These are phyloP conservation scores for Cladosporium sp. DNA, from an alignment of 2,329 filamentous ascomycete genomes.

Conservation along the genomic window DNA sequence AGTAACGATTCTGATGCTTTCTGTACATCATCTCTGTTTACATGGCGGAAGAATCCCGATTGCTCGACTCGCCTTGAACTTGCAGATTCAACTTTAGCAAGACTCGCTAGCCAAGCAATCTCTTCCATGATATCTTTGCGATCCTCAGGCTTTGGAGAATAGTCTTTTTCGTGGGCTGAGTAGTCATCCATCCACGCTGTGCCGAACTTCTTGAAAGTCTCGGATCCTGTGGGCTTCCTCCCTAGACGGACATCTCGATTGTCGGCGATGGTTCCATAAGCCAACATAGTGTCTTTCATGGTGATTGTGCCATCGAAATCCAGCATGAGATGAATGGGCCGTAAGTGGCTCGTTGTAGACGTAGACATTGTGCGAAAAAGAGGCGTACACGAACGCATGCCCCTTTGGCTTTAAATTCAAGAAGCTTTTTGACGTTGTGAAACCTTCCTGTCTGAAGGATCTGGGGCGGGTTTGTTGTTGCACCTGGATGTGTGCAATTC, in stretches of 20 bases:
- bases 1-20: slow-evolving; percentile 27
- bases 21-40: slow-evolving; percentile 30
- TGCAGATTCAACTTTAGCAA: slow-evolving; percentile 35
- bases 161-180: slow-evolving; percentile 27
- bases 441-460: too few species aligned
- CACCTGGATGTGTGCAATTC: too few species aligned
- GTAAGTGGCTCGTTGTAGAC: not conserved
- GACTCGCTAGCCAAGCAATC: slow-evolving; percentile 32
- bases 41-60: slow-evolving; percentile 36
- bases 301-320: slow-evolving; percentile 48
- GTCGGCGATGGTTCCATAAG: slow-evolving; percentile 36
- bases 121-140: slow-evolving; percentile 34
- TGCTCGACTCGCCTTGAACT: slow-evolving; percentile 38
- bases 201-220: slow-evolving; percentile 33
- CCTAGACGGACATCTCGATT: slow-evolving; percentile 23
- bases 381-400: too few species aligned
- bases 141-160: slow-evolving; percentile 24
- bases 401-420: too few species aligned
- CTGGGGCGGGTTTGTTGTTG: too few species aligned
- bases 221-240: slow-evolving; percentile 15
- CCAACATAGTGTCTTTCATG: slow-evolving; percentile 39
- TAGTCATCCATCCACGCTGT: slow-evolving; percentile 41
- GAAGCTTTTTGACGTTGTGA: too few species aligned
- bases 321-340: slow-evolving; percentile 30
- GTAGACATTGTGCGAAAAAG: not conserved